These are phyloP conservation scores for Blastobotrys persicus DNA, from an alignment of 1,139 yeast species.

Conservation along the genomic window DNA sequence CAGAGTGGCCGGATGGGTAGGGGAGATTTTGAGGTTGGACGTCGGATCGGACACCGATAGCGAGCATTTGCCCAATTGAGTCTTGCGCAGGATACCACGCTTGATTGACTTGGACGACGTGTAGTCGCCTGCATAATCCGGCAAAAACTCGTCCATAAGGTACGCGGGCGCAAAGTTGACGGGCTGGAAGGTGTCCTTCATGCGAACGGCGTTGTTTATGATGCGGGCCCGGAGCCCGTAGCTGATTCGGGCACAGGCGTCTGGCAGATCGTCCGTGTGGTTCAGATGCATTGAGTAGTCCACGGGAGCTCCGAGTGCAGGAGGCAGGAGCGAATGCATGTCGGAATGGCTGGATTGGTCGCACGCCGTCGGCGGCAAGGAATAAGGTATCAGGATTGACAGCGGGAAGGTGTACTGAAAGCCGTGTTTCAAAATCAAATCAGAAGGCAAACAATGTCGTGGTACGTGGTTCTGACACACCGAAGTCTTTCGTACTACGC, in stretches of 20 bases:
- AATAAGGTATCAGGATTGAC: slow-evolving; percentile 6
- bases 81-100: neutral
- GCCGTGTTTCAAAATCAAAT: neutral
- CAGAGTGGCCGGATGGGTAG: slow-evolving; percentile 1
- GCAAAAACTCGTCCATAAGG: slow-evolving; percentile 4
- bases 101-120: slow-evolving; percentile 2
- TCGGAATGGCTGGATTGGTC: neutral
- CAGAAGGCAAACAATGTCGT: neutral
- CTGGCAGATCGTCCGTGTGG: slow-evolving; percentile 3
- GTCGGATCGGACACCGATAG: neutral
- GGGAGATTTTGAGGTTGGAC: slow-evolving; percentile 1
- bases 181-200: slow-evolving; percentile 1
- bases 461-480: slow-evolving; percentile 7
- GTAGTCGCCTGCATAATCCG: neutral
- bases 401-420: slow-evolving; percentile 4
- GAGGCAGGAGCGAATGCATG: slow-evolving; percentile 8
- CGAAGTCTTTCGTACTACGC: slow-evolving; percentile 2
- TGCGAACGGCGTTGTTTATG: neutral
- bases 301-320: slow-evolving; percentile 1
- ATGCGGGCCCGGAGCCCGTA: slow-evolving; percentile 4
- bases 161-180: slow-evolving; percentile 2
- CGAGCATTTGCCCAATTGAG: neutral
- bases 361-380: slow-evolving; percentile 5
- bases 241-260: slow-evolving; percentile 5
- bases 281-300: neutral